phyloP scores from a whole-genome alignment of 2,329 filamentous ascomycete genomes.

The Colletotrichum filicis region DNA sequence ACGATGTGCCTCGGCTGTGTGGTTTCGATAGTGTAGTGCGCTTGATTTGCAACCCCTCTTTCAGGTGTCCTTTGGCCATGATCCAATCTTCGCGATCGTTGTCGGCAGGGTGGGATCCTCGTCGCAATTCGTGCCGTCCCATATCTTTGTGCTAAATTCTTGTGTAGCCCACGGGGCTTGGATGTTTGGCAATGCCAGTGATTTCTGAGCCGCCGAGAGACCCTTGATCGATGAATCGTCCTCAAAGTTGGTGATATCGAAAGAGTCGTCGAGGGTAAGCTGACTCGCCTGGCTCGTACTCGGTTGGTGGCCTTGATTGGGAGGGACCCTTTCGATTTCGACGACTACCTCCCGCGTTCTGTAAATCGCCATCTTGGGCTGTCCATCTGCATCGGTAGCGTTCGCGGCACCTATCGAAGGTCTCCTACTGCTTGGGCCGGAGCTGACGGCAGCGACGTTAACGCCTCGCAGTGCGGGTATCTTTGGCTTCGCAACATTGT shows the following conservation, averaged over 20 bases:
- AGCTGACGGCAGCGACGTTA: slow-evolving; percentile 21
- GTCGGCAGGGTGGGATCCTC: slow-evolving; percentile 24
- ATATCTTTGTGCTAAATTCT: slow-evolving; percentile 28
- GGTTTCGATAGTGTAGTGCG: neutral
- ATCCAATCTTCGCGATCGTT: slow-evolving; percentile 17
- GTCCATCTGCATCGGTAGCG: neutral
- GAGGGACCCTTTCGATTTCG: slow-evolving; percentile 11
- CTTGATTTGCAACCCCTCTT: neutral
- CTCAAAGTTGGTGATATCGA: neutral
- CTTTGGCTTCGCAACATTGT: neutral
- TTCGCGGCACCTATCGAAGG: neutral
- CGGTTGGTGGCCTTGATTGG: neutral
- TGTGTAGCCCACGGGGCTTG: slow-evolving; percentile 22
- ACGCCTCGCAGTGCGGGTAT: neutral
- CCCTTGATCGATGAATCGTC: neutral
- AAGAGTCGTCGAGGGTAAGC: neutral
- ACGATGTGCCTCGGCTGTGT: neutral
- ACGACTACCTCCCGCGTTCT: slow-evolving; percentile 25
- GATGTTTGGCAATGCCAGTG: slow-evolving; percentile 14
- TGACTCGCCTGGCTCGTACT: slow-evolving; percentile 2
- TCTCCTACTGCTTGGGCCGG: neutral
- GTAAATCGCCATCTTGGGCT: slow-evolving; percentile 31
- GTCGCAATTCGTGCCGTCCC: slow-evolving; percentile 32
- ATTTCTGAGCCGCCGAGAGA: neutral
- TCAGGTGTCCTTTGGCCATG: slow-evolving; percentile 1